Base-by-base conservation (phyloP, 495 filamentous ascomycete genomes). In the Penicillium atrosanguineum region DNA sequence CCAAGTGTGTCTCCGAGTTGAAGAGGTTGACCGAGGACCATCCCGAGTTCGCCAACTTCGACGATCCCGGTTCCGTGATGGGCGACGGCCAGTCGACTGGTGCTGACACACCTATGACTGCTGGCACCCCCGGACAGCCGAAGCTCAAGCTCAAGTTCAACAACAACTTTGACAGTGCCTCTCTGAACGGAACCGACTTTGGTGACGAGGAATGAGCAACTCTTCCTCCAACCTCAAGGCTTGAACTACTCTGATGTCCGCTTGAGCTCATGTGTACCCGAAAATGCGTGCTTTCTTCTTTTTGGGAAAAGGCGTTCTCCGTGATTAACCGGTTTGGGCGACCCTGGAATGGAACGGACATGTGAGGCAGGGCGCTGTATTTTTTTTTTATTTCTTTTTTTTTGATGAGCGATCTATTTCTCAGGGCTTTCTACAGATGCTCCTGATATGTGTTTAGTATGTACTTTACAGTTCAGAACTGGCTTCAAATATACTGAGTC, bases 1-100 rank as follows among this genome's bases (percentile, higher is more conserved):
- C 78, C 67, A 84, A 84, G 63, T 89, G 82, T 68, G 69, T 86
- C 37, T 68, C 74, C n/a, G 83, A 83, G 62, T 76, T 92, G 43
- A 82, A 79, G 62, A 86, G 86, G 44, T 83, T 87, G 56, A 81
- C 89, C n/a, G 82, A 79, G 34, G 76, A 76, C 11, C 77, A 91
- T 63, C 87, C 89, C 3, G 83, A 91, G 62, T 81, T 92, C 40
- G 81, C 79, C 60, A 87, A 88, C 50, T 84, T 86, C 23, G 90
- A 94, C 49, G 75, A 76, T 38, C 74, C 79, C 31, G 67, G 61
- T 7, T 77, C 73, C 9, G 69, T 69, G 1, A 61, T 57, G 47
- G 74, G 66, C 20, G 81, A 90, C 67, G 88, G 85, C 31, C 76
- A 73, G 49, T 87, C 87, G 7, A 86, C 86, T 0, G 84, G 79